Percentiles rank a stretch among this genome's conserved stretches.
Conservation (phyloP, 257 asterid genomes). For the Perilla frutescens region DNA sequence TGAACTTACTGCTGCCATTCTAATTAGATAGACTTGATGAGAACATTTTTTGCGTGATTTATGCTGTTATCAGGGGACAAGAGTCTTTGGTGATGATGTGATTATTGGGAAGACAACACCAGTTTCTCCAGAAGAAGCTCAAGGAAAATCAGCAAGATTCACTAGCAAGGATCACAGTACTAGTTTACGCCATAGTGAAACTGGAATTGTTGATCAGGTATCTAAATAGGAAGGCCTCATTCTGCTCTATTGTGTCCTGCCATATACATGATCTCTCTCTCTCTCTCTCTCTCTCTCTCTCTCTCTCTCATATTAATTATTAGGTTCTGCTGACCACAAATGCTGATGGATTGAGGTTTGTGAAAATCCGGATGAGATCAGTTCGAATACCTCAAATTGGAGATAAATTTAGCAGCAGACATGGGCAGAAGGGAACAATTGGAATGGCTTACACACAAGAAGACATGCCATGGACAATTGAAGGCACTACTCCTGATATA, state of each 20-base stretch:
- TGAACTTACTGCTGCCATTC: background rate
- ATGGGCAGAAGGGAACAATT: slow-evolving; percentile 96
- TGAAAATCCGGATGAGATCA: slow-evolving; percentile 88
- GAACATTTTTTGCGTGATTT: background rate
- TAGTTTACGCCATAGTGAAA: slow-evolving; percentile 90
- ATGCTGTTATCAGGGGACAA: slow-evolving; percentile 59
- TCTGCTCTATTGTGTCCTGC: background rate
- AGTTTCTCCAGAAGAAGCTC: slow-evolving; percentile 76
- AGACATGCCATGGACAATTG: slow-evolving; percentile 95
- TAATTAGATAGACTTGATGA: background rate
- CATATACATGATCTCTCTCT: background rate
- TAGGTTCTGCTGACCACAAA: slow-evolving; percentile 79
- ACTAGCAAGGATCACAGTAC: slow-evolving; percentile 94
- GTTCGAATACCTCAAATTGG: slow-evolving; percentile 95
- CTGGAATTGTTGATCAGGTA: slow-evolving; percentile 88
- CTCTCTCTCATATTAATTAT: background rate
- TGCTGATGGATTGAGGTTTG: slow-evolving; percentile 95
- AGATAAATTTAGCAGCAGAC: slow-evolving; percentile 93
- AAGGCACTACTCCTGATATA: slow-evolving; percentile 94
- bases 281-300: background rate
- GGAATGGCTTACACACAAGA: slow-evolving; percentile 97
- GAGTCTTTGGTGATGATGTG: slow-evolving; percentile 92
- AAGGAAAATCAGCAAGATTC: slow-evolving; percentile 78
- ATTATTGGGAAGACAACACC: slow-evolving; percentile 96
- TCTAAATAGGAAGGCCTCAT: background rate